phyloP scores from a whole-genome alignment of 495 filamentous ascomycete genomes.

The Lentithecium fluviatile region DNA sequence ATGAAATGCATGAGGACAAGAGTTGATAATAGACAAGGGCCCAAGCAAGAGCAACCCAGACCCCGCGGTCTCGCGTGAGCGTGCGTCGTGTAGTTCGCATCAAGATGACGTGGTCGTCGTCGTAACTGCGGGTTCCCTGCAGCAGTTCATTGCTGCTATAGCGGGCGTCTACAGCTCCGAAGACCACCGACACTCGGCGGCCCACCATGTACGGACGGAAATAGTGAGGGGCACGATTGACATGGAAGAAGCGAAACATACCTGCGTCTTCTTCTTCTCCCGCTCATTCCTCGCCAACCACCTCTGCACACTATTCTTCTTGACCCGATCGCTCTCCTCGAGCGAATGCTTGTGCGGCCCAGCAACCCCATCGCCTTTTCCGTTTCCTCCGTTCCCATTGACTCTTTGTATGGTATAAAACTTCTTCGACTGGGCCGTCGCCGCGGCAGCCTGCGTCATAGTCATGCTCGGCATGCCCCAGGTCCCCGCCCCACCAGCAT shows the following conservation, averaged over 20 bases:
- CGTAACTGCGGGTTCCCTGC: background rate
- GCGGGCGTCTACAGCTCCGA: background rate
- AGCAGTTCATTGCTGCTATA: background rate
- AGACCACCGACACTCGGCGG: background rate
- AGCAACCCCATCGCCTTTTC: conserved; percentile 64
- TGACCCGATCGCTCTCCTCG: conserved; percentile 77
- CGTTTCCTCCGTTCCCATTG: conserved; percentile 73
- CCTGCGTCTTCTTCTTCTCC: conserved; percentile 65
- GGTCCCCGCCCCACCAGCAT: background rate
- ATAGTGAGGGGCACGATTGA: no score
- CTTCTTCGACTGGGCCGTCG: conserved; percentile 36
- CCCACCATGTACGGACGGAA: background rate
- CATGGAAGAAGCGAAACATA: conserved; percentile 45
- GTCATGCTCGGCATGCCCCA: conserved; percentile 22
- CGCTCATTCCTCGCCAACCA: conserved; percentile 65
- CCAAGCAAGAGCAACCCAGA: no score
- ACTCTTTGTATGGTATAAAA: conserved; percentile 56
- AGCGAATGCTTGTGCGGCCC: conserved; percentile 73
- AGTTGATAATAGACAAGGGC: background rate
- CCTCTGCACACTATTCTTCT: conserved; percentile 78
- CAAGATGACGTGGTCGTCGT: conserved; percentile 1
- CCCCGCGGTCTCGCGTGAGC: no score
- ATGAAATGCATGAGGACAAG: conserved; percentile 1
- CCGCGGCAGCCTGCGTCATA: conserved; percentile 6
- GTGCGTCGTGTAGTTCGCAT: background rate